Evolutionary conservation across 2,329 filamentous ascomycete species (phyloP).

Genomic region (Colletotrichum sp.): DNA sequence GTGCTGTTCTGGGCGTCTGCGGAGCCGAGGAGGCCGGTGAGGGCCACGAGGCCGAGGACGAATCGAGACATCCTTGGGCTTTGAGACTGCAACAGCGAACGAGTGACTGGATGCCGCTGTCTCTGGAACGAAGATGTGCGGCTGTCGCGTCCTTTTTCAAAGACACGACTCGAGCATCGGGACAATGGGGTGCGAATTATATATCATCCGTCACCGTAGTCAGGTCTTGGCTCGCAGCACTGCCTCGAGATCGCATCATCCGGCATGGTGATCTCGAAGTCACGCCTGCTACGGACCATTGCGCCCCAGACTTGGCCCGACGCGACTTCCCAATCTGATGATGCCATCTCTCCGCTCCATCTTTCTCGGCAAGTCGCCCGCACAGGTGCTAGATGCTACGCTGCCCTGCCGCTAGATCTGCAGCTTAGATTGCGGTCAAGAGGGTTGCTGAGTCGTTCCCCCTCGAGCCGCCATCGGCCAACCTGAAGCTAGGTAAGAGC

Average conservation of each 20-base stretch:
- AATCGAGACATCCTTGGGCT: conserved; percentile 14
- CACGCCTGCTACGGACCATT: neutral
- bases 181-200: neutral
- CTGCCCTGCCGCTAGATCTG: conserved; percentile 5
- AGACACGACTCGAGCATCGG: neutral
- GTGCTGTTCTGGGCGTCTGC: conserved; percentile 9
- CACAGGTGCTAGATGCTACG: neutral
- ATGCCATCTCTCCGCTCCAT: conserved; percentile 8
- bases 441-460: neutral
- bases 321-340: neutral
- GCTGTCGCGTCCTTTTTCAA: neutral
- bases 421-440: conserved; percentile 8
- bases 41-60: conserved; percentile 7
- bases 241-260: conserved; percentile 12
- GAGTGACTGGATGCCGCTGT: neutral
- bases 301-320: neutral
- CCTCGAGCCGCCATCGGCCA: neutral
- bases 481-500: neutral
- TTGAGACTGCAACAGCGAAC: neutral
- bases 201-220: neutral
- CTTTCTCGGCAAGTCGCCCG: neutral
- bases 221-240: neutral
- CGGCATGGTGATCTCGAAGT: neutral
- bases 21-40: conserved; percentile 17
- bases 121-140: neutral